Evolutionary conservation across 352 stramenopile genomes (phyloP).

Genomic region (Phytophthora rubi): DNA sequence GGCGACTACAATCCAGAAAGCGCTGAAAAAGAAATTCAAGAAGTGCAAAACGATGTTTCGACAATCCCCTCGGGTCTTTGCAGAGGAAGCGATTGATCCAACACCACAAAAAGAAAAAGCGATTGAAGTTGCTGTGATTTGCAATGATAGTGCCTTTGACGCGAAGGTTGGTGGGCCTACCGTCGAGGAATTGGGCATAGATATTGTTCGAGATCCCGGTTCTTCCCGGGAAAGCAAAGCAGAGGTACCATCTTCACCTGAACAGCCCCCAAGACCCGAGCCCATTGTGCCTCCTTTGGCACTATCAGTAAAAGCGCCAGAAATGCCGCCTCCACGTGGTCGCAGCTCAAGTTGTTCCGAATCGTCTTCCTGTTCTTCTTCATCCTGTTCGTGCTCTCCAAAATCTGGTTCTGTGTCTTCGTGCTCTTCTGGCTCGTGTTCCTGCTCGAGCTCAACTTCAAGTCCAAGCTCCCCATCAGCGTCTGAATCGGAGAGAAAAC

Average conservation of each 20-base stretch:
- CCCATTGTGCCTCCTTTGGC: conserved; percentile 24
- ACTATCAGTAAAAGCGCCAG: conserved; percentile 7
- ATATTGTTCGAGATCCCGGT: neutral
- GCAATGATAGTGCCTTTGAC: neutral
- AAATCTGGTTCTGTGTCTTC: conserved; percentile 6
- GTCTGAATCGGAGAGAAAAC: conserved; percentile 22
- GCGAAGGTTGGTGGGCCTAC: neutral
- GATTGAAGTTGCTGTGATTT: neutral
- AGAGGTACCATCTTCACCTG: neutral
- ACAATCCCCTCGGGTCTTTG: conserved; percentile 51
- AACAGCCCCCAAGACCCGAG: neutral
- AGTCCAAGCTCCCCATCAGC: conserved; percentile 28
- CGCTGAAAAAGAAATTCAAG: conserved; percentile 51
- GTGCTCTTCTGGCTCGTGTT: conserved; percentile 23
- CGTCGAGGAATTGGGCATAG: neutral
- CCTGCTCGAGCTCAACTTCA: conserved; percentile 29
- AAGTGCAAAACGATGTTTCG: conserved; percentile 51
- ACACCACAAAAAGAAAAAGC: neutral
- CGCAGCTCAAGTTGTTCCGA: conserved; percentile 6
- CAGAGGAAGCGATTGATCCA: conserved; percentile 28
- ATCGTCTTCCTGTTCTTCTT: conserved; percentile 16
- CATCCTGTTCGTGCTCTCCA: conserved; percentile 16
- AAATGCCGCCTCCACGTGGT: conserved; percentile 6
- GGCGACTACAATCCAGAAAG: conserved; percentile 53
- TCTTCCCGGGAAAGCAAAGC: neutral